phyloP scores from a whole-genome alignment of 2,329 filamentous ascomycete genomes.

The Metarhizium sp. region DNA sequence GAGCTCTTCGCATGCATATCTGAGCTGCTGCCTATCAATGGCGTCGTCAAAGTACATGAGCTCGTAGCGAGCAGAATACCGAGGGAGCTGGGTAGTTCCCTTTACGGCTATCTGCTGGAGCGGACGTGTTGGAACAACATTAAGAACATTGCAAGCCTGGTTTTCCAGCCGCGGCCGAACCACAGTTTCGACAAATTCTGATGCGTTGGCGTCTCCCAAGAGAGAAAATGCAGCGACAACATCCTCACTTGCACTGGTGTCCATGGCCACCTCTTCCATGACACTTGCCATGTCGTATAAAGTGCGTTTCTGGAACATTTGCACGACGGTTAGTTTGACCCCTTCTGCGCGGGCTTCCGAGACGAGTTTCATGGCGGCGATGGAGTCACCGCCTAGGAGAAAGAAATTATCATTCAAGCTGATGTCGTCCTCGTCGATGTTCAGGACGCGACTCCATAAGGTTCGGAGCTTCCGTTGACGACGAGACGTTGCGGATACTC shows the following conservation, averaged over 20 bases:
- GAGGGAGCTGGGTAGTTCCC: slow-evolving; percentile 46
- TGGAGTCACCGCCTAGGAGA: slow-evolving; percentile 50
- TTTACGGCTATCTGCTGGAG: slow-evolving; percentile 50
- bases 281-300: slow-evolving; percentile 44
- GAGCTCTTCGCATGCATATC: slow-evolving; percentile 42
- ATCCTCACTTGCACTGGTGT: neutral
- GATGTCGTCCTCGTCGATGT: slow-evolving; percentile 34
- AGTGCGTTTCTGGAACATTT: slow-evolving; percentile 41
- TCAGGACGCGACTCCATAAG: slow-evolving; percentile 40
- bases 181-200: slow-evolving; percentile 34
- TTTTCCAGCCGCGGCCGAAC: slow-evolving; percentile 43
- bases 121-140: slow-evolving; percentile 49
- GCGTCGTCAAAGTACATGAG: slow-evolving; percentile 49
- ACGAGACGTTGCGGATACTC: neutral
- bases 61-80: slow-evolving; percentile 55
- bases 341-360: slow-evolving; percentile 40
- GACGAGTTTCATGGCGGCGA: slow-evolving; percentile 52
- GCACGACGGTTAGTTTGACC: slow-evolving; percentile 41
- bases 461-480: slow-evolving; percentile 24
- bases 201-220: slow-evolving; percentile 28
- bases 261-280: slow-evolving; percentile 19
- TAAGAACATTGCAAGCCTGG: slow-evolving; percentile 38
- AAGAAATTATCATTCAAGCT: slow-evolving; percentile 50
- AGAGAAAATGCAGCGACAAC: slow-evolving; percentile 31
- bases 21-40: slow-evolving; percentile 39